Evolutionary conservation across 202 grass and related monocot genomes (phyloP).

Genomic region (Panicum virgatum): DNA sequence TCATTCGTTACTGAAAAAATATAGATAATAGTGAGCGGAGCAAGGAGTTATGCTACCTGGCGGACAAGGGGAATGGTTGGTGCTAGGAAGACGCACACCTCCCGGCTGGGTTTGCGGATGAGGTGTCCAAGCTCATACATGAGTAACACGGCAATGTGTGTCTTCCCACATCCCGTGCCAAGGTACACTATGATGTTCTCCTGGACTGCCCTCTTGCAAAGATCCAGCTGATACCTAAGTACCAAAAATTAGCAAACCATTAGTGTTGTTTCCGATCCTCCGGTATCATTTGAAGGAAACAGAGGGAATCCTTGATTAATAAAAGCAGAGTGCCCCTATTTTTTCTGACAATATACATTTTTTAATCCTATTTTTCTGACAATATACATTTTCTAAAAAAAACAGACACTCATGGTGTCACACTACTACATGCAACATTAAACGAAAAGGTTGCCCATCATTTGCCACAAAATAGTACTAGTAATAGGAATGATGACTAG

Average conservation of each 20-base stretch:
- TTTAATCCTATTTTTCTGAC: too few species aligned
- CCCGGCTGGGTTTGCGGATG: conserved; percentile 72
- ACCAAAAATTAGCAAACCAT: neutral
- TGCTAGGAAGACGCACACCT: conserved; percentile 83
- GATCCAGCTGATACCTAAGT: conserved; percentile 81
- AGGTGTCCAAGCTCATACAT: conserved; percentile 84
- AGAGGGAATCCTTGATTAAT: neutral
- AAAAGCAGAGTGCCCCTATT: neutral
- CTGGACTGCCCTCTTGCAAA: conserved; percentile 70
- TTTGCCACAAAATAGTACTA: conserved; percentile 9
- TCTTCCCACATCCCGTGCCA: conserved; percentile 92
- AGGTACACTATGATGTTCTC: conserved; percentile 87
- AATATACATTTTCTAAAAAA: neutral
- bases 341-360: neutral
- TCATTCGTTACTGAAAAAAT: neutral
- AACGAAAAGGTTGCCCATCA: neutral
- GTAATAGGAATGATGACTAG: neutral
- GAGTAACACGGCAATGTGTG: conserved; percentile 87
- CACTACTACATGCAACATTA: neutral
- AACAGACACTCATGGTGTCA: neutral
- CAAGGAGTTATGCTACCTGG: conserved; percentile 55
- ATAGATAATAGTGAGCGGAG: neutral
- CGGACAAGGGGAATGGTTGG: conserved; percentile 82
- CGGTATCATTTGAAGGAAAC: neutral
- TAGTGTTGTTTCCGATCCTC: neutral